Conservation (phyloP, 2,329 filamentous ascomycete species). For the Colletotrichum lentis region DNA sequence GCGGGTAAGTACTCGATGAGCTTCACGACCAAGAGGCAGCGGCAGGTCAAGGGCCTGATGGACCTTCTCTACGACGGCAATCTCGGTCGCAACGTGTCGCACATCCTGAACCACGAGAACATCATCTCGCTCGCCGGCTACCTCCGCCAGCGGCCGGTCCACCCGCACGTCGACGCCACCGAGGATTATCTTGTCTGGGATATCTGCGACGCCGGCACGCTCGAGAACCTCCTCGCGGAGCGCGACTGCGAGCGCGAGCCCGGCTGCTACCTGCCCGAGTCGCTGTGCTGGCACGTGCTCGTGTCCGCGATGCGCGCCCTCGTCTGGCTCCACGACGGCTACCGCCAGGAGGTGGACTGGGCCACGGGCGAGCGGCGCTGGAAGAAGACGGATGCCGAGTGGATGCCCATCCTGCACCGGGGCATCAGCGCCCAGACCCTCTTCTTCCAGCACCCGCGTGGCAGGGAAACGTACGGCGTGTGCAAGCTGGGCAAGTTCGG, state of each 20-base stretch:
- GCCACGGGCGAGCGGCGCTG: conserved; percentile 22
- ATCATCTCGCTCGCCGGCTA: conserved; percentile 55
- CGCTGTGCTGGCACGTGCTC: conserved; percentile 65
- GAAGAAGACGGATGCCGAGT: conserved; percentile 50
- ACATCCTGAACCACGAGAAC: conserved; percentile 60
- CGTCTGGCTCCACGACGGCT: conserved; percentile 62
- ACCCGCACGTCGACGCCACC: conserved; percentile 36
- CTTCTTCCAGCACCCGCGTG: conserved; percentile 58
- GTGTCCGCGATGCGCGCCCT: conserved; percentile 58
- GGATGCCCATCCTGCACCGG: conserved; percentile 62
- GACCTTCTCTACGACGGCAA: conserved; percentile 44
- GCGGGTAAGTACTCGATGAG: conserved; percentile 18
- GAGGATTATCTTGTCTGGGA: conserved; percentile 58
- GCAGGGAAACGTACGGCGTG: conserved; percentile 59
- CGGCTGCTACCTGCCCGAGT: conserved; percentile 57
- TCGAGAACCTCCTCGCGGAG: conserved; percentile 52
- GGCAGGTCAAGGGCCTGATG: conserved; percentile 41
- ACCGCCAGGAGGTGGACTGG: conserved; percentile 41
- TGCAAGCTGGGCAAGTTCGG: conserved; percentile 63
- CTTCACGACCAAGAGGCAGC: conserved; percentile 38
- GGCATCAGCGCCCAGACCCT: conserved; percentile 58
- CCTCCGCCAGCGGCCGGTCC: conserved; percentile 42
- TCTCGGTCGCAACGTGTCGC: conserved; percentile 44
- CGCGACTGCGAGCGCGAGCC: conserved; percentile 39
- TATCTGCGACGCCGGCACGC: conserved; percentile 60